Conservation (phyloP, 2,329 filamentous ascomycete species). For the Exophiala xenobiotica region DNA sequence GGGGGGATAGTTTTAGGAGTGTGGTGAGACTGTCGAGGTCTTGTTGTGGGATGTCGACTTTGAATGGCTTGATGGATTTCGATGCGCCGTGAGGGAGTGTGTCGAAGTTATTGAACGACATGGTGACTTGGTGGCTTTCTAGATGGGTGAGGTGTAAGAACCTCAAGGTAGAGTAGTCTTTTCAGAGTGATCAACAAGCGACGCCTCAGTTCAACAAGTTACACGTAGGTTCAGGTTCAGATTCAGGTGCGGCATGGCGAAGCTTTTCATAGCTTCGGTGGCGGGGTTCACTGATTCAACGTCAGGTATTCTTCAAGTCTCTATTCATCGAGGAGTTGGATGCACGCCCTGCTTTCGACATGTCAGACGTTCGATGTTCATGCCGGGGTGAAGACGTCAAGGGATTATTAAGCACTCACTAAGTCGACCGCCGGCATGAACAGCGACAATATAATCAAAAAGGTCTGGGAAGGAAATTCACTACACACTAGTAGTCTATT, state of each 20-base stretch:
- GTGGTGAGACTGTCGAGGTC: constrained; percentile 48
- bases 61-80: constrained; percentile 3
- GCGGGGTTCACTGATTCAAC: too few relatives aligned
- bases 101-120: background rate
- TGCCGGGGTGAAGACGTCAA: background rate
- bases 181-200: too few relatives aligned
- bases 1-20: constrained; percentile 48
- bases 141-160: background rate
- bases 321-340: too few relatives aligned
- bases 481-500: too few relatives aligned
- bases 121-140: background rate
- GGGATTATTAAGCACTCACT: too few relatives aligned
- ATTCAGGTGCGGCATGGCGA: too few relatives aligned
- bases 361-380: background rate
- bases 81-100: background rate
- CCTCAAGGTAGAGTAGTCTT: too few relatives aligned
- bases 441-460: background rate
- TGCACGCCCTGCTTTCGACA: too few relatives aligned
- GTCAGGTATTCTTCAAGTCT: too few relatives aligned
- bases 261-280: too few relatives aligned
- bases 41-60: constrained; percentile 39
- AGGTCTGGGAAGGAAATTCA: background rate
- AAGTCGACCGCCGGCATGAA: background rate
- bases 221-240: too few relatives aligned
- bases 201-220: too few relatives aligned